Evolutionary conservation across 2,329 filamentous ascomycete genomes (phyloP).

Genomic region (Colletotrichum agaves): DNA sequence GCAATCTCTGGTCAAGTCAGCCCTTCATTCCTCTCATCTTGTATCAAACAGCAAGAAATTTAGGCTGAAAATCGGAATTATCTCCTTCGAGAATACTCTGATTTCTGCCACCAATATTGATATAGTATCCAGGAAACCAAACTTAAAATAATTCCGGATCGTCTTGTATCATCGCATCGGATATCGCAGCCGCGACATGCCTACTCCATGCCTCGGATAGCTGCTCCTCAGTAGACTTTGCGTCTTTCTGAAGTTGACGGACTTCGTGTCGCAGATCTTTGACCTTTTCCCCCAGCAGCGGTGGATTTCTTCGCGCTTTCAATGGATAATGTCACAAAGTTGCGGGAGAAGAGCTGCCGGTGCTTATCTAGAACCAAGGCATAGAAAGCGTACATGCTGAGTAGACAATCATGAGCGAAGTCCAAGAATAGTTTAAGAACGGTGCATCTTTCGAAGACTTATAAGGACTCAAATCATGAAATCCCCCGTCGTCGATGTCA

Average conservation of each 20-base stretch:
- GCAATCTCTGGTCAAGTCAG: conserved; percentile 24
- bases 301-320: background rate
- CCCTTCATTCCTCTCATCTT: background rate
- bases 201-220: background rate
- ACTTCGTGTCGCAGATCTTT: background rate
- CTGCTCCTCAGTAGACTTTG: background rate
- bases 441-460: background rate
- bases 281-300: background rate
- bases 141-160: conserved; percentile 10
- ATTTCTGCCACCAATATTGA: conserved; percentile 29
- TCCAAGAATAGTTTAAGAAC: too few relatives aligned
- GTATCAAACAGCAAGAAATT: background rate
- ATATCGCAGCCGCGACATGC: background rate
- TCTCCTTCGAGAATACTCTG: background rate
- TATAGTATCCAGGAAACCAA: conserved; percentile 30
- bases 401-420: background rate
- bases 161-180: background rate
- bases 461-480: conserved; percentile 24
- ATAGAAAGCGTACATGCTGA: conserved; percentile 18
- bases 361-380: conserved; percentile 24
- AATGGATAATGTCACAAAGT: conserved; percentile 12
- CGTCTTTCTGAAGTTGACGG: background rate
- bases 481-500: conserved; percentile 16
- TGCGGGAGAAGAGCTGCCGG: background rate
- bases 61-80: conserved; percentile 16